A percentile compares a stretch with the other conserved stretches of the same genome.
Conservation (phyloP, 1,284 basidiomycete genomes). For the Baeospora myosura region DNA sequence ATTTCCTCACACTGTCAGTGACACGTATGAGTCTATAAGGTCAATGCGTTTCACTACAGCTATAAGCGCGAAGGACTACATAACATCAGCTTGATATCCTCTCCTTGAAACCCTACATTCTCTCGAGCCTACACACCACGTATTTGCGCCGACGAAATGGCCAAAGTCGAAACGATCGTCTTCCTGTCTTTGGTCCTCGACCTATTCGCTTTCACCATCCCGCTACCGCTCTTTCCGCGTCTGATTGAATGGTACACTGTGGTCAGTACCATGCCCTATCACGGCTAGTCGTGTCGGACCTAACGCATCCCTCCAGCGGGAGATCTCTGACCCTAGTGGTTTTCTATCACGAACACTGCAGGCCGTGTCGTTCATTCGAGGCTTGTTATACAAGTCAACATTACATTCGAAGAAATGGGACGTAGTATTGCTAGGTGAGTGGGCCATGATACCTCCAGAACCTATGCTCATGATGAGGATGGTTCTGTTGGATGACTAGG, state of each 20-base stretch:
- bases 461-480: constrained; percentile 13
- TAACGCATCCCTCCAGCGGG: constrained; percentile 43
- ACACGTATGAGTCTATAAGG: no score
- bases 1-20: no score
- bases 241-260: constrained; percentile 84
- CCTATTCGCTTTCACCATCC: constrained; percentile 90
- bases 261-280: constrained; percentile 32
- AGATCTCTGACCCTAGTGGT: constrained; percentile 58
- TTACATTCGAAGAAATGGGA: constrained; percentile 71
- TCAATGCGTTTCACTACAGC: no score
- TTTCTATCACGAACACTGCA: constrained; percentile 65
- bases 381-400: constrained; percentile 51
- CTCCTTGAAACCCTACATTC: no score
- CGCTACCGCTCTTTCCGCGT: constrained; percentile 85
- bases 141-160: no score
- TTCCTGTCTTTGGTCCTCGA: constrained; percentile 80
- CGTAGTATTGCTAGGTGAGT: constrained; percentile 67
- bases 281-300: not conserved
- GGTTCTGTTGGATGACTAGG: not conserved
- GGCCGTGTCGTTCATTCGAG: constrained; percentile 56
- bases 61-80: no score
- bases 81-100: no score
- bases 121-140: no score
- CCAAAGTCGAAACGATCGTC: constrained; percentile 68
- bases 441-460: not conserved